Percentiles rank a stretch among this genome's conserved stretches.
Conservation (phyloP, 169 alveolate genomes). For the Plasmodium falciparum region DNA sequence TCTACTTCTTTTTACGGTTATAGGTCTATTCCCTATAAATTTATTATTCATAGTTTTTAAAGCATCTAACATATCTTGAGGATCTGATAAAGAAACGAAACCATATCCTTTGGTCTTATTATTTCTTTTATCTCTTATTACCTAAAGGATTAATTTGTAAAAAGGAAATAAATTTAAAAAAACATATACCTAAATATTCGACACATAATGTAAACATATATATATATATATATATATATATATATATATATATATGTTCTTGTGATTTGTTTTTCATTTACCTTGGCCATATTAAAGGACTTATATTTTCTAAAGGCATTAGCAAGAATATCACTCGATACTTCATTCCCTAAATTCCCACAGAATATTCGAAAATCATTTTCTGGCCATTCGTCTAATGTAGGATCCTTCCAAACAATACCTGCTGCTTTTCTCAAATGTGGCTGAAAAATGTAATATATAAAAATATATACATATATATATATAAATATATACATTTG, state of each 20-base stretch:
- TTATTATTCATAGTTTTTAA: slow-evolving; percentile 96
- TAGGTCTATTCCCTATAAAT: slow-evolving; percentile 96
- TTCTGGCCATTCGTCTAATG: slow-evolving; percentile 98
- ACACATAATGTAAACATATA: neutral
- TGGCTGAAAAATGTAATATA: slow-evolving; percentile 10
- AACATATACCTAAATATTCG: neutral
- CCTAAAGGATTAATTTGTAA: slow-evolving; percentile 79
- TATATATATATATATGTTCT: neutral
- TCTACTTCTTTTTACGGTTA: slow-evolving; percentile 91
- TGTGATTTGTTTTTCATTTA: slow-evolving; percentile 11
- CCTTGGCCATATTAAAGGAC: slow-evolving; percentile 92
- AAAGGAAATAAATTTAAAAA: neutral
- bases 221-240: neutral
- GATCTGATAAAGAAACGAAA: slow-evolving; percentile 93
- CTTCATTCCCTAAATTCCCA: slow-evolving; percentile 98
- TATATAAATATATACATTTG: neutral
- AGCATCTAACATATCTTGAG: slow-evolving; percentile 95
- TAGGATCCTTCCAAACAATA: slow-evolving; percentile 96
- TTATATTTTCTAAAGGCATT: slow-evolving; percentile 96
- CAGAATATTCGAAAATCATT: slow-evolving; percentile 97
- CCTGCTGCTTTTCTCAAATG: slow-evolving; percentile 97
- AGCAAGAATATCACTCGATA: slow-evolving; percentile 96
- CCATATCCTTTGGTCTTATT: slow-evolving; percentile 97
- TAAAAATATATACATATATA: slow-evolving; percentile 21
- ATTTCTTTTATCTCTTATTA: slow-evolving; percentile 95